These are phyloP conservation scores for Mortierella claussenii DNA, from an alignment of 192 early-diverging fungal species.

Conservation along the genomic window DNA sequence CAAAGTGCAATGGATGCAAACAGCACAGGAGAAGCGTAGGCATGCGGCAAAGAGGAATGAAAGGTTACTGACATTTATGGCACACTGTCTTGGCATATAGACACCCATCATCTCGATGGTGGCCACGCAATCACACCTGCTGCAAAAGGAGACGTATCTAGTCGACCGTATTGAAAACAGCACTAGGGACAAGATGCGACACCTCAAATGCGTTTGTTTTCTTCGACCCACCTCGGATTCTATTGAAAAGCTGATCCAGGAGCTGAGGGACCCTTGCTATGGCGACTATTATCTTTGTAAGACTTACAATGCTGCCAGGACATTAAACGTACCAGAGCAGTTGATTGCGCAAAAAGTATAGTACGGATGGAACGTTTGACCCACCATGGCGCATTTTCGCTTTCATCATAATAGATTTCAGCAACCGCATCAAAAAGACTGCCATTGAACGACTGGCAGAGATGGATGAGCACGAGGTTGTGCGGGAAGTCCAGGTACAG, in stretches of 20 bases:
- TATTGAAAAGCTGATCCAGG: conserved; percentile 87
- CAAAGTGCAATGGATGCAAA: background rate
- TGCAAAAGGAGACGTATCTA: conserved; percentile 93
- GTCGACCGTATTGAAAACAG: conserved; percentile 92
- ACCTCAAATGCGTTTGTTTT: conserved; percentile 96
- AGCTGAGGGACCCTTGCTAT: conserved; percentile 91
- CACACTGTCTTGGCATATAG: conserved; percentile 47
- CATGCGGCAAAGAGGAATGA: background rate
- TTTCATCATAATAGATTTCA: conserved; percentile 75
- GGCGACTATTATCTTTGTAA: conserved; percentile 96
- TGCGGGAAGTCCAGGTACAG: conserved; percentile 91
- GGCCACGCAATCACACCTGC: conserved; percentile 90
- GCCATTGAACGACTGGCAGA: conserved; percentile 94
- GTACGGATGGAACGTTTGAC: background rate
- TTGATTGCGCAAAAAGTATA: no score
- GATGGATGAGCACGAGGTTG: conserved; percentile 93
- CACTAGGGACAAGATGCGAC: conserved; percentile 90
- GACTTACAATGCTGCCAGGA: no score
- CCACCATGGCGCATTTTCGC: background rate
- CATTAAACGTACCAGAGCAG: no score
- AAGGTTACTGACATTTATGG: background rate
- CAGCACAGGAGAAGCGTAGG: background rate
- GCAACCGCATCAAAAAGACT: conserved; percentile 92
- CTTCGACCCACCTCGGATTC: conserved; percentile 86
- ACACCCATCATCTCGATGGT: conserved; percentile 95